These are phyloP conservation scores for Linnemannia hyalina DNA, from an alignment of 192 early-diverging fungal species.

Conservation along the genomic window DNA sequence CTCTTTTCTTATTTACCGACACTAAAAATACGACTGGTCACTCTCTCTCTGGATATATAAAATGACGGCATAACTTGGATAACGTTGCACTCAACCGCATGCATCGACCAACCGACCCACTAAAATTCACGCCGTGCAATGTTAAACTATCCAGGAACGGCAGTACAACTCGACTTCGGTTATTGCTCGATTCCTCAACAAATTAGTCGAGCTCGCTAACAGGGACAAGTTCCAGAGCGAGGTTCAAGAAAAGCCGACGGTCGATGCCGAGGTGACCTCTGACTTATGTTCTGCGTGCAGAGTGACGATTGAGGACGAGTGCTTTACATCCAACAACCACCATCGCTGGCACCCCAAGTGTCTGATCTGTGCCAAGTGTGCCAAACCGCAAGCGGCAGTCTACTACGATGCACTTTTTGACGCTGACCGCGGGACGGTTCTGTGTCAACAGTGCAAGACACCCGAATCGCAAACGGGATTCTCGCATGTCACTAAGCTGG, in stretches of 20 bases:
- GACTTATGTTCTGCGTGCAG: slow-evolving; percentile 88
- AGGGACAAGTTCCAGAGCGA: slow-evolving; percentile 53
- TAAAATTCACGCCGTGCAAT: background rate
- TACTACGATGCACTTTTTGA: slow-evolving; percentile 71
- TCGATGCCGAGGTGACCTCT: slow-evolving; percentile 74
- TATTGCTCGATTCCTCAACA: slow-evolving; percentile 80
- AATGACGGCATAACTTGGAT: background rate
- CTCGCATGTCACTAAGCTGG: slow-evolving; percentile 84
- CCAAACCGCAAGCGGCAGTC: slow-evolving; percentile 45
- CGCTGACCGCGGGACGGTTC: slow-evolving; percentile 51
- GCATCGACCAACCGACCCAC: background rate
- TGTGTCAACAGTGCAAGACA: slow-evolving; percentile 68
- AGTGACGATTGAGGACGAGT: slow-evolving; percentile 88
- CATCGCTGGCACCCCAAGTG: slow-evolving; percentile 89
- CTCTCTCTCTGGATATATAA: background rate
- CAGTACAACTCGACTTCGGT: slow-evolving; percentile 64
- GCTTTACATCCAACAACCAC: slow-evolving; percentile 74
- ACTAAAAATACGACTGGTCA: background rate
- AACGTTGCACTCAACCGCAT: background rate
- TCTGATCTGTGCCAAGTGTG: slow-evolving; percentile 83
- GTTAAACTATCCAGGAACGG: slow-evolving; percentile 67
- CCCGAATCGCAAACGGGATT: slow-evolving; percentile 65
- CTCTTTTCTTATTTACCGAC: background rate
- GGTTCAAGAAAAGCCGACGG: slow-evolving; percentile 53
- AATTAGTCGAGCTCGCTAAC: slow-evolving; percentile 78